phyloP scores from a whole-genome alignment of 805 yeast species.

The Hermanozyma aechmeae region DNA sequence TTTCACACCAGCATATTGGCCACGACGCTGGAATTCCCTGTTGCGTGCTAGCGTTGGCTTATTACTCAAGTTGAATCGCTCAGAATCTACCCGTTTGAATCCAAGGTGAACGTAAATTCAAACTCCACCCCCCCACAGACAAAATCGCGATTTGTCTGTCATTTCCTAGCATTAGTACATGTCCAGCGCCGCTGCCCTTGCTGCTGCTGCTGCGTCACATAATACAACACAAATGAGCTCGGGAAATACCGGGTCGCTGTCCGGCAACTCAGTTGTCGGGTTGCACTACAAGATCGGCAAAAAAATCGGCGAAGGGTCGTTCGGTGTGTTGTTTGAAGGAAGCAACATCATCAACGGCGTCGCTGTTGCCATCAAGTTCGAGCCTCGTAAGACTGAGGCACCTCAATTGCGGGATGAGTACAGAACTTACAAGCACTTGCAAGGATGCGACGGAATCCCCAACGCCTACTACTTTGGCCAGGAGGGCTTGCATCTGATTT shows the following conservation, averaged over 20 bases:
- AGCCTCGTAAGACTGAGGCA: slow-evolving; percentile 72
- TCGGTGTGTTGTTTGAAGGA: slow-evolving; percentile 80
- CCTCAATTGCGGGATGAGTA: slow-evolving; percentile 79
- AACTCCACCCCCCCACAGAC: too few species aligned
- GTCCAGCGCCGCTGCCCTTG: slow-evolving; percentile 29
- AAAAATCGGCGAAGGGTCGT: slow-evolving; percentile 82
- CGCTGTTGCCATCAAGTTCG: slow-evolving; percentile 73
- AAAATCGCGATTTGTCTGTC: too few species aligned
- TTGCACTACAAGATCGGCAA: slow-evolving; percentile 72
- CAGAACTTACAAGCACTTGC: slow-evolving; percentile 64
- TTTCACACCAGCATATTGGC: too few species aligned
- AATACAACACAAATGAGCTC: slow-evolving; percentile 12
- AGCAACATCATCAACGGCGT: slow-evolving; percentile 57
- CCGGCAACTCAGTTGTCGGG: slow-evolving; percentile 39
- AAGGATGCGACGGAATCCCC: slow-evolving; percentile 68
- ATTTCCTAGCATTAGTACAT: too few species aligned
- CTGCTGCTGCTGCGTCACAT: slow-evolving; percentile 25
- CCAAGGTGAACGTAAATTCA: too few species aligned
- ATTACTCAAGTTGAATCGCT: too few species aligned
- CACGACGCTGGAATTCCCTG: too few species aligned
- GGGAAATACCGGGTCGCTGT: slow-evolving; percentile 6
- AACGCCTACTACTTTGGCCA: slow-evolving; percentile 79
- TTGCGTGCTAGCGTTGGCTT: too few species aligned
- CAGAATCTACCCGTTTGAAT: too few species aligned
- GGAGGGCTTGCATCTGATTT: slow-evolving; percentile 71